Base-by-base conservation (phyloP, 2,329 filamentous ascomycete species). In the Cercospora sojina region DNA sequence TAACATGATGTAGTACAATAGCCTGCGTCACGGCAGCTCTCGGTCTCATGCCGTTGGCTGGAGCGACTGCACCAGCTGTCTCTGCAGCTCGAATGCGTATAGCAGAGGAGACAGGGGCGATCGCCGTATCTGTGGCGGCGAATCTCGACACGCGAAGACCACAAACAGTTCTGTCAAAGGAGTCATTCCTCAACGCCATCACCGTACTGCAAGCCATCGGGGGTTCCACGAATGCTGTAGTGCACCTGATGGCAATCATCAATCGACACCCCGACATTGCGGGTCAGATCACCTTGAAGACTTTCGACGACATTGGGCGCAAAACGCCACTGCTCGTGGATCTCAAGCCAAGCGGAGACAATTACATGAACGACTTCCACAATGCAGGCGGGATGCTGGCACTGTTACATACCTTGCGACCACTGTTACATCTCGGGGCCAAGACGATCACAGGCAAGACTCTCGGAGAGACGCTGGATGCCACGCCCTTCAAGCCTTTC, bases 341-440 rank as follows among this genome's bases (percentile, higher is more conserved):
- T 68, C 74, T 85, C n/a, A 85, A 85, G 66, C 83, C 83, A 0
- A 84, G 82, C 62, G 83, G 83, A 2, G 82, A 83, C 66, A 84
- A 83, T 65, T 84, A 84, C 69, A 85, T 85, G 83, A 81, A 78
- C n/a, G 83, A 85, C 69, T 85, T 85, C 64, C 83, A 85, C 68
- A 83, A 84, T 65, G 82, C 82, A 0, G 83, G 83, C 1, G 83
- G 83, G 3, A 84, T 85, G 82, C 70, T 81, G 27, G 80, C 80
- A 3, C 71, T 85, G 6, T 68, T 85, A 23, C 81, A 83, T 63
- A 79, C 78, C 0, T 74, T 85, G 5, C 77, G 78, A 5, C 82
- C 82, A 5, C 74, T 84, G 3, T 75, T 85, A 9, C 77, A 82
- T 66, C 77, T 83, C 8, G 75, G 79, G 13, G 83, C 82, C 4